phyloP scores from a whole-genome alignment of 208 protist genomes.

The Acanthamoeba castellanii region DNA sequence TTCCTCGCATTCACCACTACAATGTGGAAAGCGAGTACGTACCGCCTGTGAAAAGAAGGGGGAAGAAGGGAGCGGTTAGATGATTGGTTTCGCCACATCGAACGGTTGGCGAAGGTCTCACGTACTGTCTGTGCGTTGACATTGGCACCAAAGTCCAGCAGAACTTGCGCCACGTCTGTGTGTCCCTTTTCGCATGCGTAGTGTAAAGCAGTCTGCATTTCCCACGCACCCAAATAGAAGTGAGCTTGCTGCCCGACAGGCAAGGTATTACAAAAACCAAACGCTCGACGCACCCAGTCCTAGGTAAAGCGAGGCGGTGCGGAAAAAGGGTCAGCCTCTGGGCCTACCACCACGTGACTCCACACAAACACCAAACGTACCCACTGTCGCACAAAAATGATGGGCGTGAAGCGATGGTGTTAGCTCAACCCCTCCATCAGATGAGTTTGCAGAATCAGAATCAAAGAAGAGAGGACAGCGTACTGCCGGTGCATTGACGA shows the following conservation, averaged over 20 bases:
- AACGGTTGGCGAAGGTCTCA: neutral
- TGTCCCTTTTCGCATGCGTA: conserved; percentile 49
- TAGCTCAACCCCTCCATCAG: too few species aligned
- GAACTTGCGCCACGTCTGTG: conserved; percentile 7
- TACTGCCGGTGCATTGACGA: conserved; percentile 60
- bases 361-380: neutral
- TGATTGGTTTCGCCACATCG: neutral
- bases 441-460: too few species aligned
- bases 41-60: neutral
- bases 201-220: neutral
- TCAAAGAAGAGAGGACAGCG: neutral
- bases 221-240: too few species aligned
- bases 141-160: conserved; percentile 51
- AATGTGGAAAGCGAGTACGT: neutral
- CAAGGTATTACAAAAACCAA: neutral
- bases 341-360: neutral
- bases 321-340: too few species aligned
- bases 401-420: too few species aligned
- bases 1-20: neutral
- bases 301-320: neutral
- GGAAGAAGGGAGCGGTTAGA: neutral
- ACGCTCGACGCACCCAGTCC: neutral
- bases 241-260: too few species aligned
- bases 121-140: conserved; percentile 48
- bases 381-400: neutral